Base-by-base conservation (phyloP, 371 early-diverging fungal genomes). In the Mortierella sp. region DNA sequence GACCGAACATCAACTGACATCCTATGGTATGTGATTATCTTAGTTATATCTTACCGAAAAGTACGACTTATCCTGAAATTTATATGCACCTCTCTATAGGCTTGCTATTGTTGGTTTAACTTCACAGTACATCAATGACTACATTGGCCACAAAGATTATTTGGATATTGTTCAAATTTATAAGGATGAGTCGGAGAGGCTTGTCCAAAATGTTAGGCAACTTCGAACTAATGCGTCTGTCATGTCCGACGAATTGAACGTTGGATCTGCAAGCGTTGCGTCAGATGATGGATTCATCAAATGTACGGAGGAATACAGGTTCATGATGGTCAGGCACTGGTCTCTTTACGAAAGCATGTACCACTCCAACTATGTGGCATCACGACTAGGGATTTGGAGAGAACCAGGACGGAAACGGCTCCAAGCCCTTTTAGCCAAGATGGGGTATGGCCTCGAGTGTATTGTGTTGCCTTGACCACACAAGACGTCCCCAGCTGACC, bases 321-420 rank as follows among this genome's bases (percentile, higher is more conserved):
- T 97, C 55, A 89, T 93, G 89, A 83, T 97, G 78, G 89, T 94
- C 60, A 86, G 96, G 53, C 98, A 97, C 79, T 97, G 98, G 98
- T 93, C 92, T 31, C 80, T 97, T 23, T 92, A 92, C 70, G 95
- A 93, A 34, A 89, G 93, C 63, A 91, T 97, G 95, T 91, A 89
- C 59, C 93, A 93, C 82, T 94, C 96, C 28, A 87, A 90, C 9
- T 97, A 95, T 70, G 93, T 97, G 10, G 92, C 92, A 6, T 90
- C 94, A 28, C 90, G 91, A 70, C 85, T 97, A 35, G 95, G 93
- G 13, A 90, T 95, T 1, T 96, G 97, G 97, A 89, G 91, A 49
- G 93, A 93, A 61, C 87, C 86, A 57, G 97, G 97, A 12, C 87
- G 93, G 60, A 87, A 89, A 75, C 85, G 92, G 40, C 84, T 97